A percentile compares a stretch with the other conserved stretches of the same genome.
phyloP scores from a whole-genome alignment of 179 eudicot species.

The Spergularia azorica region DNA sequence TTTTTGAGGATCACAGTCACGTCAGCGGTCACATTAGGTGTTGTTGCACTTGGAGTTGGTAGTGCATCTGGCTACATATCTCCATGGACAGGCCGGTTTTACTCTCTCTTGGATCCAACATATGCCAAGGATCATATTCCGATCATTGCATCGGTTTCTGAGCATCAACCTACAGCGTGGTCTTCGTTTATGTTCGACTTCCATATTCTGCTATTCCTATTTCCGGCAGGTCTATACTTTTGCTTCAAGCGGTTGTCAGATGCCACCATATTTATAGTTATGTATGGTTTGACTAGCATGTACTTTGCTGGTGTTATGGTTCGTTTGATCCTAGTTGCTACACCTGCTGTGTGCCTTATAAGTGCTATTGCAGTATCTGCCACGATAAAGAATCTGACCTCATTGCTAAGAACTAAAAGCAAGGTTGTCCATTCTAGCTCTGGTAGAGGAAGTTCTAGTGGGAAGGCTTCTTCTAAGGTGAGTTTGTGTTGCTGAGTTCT shows the following conservation, averaged over 20 bases:
- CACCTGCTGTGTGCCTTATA: conserved; percentile 99
- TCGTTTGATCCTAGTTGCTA: conserved; percentile 94
- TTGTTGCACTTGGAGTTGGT: conserved; percentile 86
- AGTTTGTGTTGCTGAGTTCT: conserved; percentile 14
- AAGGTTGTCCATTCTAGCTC: conserved; percentile 51
- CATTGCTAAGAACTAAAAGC: conserved; percentile 62
- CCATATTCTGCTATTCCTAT: conserved; percentile 88
- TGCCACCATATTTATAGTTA: conserved; percentile 92
- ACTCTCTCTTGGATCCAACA: conserved; percentile 96
- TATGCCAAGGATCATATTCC: conserved; percentile 98
- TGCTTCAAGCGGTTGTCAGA: conserved; percentile 96
- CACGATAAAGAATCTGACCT: conserved; percentile 82
- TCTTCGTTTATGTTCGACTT: conserved; percentile 99
- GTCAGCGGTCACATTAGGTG: conserved; percentile 69
- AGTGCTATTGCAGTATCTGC: conserved; percentile 99
- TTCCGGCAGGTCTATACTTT: conserved; percentile 96
- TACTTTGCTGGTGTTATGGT: conserved; percentile 99
- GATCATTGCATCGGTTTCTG: conserved; percentile 97
- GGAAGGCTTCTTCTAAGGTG: conserved; percentile 91
- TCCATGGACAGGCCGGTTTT: conserved; percentile 99
- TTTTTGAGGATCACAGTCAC: conserved; percentile 88
- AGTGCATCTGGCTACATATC: conserved; percentile 95
- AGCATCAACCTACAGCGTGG: conserved; percentile 99
- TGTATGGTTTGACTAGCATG: conserved; percentile 99
- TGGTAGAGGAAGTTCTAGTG: conserved; percentile 62